Conservation (phyloP, 2,329 filamentous ascomycete genomes). For the Phyllosticta citrichinensis region DNA sequence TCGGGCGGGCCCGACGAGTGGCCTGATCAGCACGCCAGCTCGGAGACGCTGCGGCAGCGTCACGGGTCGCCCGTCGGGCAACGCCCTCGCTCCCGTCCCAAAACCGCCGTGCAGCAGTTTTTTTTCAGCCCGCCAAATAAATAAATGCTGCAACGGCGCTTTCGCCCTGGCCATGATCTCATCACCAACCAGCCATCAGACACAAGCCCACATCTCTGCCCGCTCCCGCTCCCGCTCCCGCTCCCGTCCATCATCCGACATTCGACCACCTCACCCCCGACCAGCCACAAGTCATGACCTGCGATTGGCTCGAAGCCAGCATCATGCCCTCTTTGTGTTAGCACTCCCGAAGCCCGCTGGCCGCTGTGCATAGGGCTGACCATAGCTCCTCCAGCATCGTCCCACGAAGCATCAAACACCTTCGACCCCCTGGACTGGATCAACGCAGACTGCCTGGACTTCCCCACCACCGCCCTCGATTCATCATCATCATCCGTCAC, state of each 20-base stretch:
- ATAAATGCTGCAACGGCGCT: conserved; percentile 4
- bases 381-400: conserved; percentile 2
- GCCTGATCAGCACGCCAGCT: conserved; percentile 10
- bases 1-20: neutral
- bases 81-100: neutral
- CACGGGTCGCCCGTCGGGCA: neutral
- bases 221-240: neutral
- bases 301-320: conserved; percentile 10
- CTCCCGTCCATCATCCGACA: neutral
- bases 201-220: neutral
- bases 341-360: conserved; percentile 2
- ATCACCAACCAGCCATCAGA: conserved; percentile 1
- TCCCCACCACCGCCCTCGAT: conserved; percentile 19
- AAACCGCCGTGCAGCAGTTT: neutral
- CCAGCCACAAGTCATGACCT: conserved; percentile 6
- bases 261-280: neutral
- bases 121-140: conserved; percentile 1
- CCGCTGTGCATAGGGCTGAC: conserved; percentile 7
- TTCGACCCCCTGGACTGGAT: conserved; percentile 19
- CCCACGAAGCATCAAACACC: conserved; percentile 9
- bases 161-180: conserved; percentile 8
- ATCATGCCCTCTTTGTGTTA: conserved; percentile 5
- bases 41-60: neutral
- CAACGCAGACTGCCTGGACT: conserved; percentile 20
- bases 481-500: conserved; percentile 6